Evolutionary conservation across 176 grass and related monocot species (phyloP), one percentile per base, ranked within the genome.

Genomic region (Dendrocalamus sinicus): DNA sequence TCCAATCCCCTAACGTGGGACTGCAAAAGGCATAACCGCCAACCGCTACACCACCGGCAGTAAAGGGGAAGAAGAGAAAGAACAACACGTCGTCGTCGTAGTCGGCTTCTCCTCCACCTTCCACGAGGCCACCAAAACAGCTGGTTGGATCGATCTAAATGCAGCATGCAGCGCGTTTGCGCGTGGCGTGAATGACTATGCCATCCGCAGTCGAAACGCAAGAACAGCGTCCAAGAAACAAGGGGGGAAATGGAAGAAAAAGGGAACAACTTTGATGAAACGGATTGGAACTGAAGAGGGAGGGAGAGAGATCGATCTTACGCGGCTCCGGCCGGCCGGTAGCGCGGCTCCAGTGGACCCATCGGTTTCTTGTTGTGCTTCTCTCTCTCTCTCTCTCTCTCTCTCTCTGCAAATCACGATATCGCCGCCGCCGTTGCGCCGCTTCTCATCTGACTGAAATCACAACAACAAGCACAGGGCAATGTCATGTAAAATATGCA

Each of bases 371-470:
- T 4, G 16, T 6, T 6, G 62, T 20, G 14, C 37, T 16, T 22
- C 73, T 14, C 1, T 16, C 78, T 59, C 51, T 35, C 37, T 32
- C 41, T 65, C 16, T 13, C 6, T 41, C 35, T n/a, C n/a, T 35
- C 54, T 57, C 19, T 58, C 54, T 44, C 52, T 30, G 48, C 14
- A 4, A 63, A 32, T 84, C 81, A 76, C 70, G 59, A 43, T 40
- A 12, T 61, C 88, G 83, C 83, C 80, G 79, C 77, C 77, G 76
- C 51, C 78, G 88, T 11, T 23, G 43, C 69, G 75, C 70, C 24
- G 63, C 89, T 91, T 88, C 89, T 67, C 89, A 77, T 75, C 89
- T 91, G 89, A 61, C 89, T 91, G 89, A 68, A 81, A 76, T 75
- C 74, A 50, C 60, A 67, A 40, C 62, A 70, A 16, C 12, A 76